Conservation (phyloP, 2,329 filamentous ascomycete species). For the Daldinia eschscholtzii region DNA sequence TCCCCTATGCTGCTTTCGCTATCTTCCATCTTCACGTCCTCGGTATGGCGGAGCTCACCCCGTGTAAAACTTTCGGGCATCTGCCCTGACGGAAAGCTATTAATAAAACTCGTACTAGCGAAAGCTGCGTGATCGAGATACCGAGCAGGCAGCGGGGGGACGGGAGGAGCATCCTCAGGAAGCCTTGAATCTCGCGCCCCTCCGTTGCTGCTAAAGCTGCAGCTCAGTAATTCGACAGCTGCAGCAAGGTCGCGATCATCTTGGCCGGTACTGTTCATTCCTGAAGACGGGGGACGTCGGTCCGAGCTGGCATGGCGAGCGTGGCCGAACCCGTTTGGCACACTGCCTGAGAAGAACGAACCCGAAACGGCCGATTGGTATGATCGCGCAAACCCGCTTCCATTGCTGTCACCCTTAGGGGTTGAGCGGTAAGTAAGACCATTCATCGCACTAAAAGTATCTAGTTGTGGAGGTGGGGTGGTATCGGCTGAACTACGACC, state of each 20-base stretch:
- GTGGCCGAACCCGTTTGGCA: slow-evolving; percentile 66
- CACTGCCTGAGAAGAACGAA: slow-evolving; percentile 65
- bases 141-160: slow-evolving; percentile 86
- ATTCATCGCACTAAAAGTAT: slow-evolving; percentile 69
- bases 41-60: slow-evolving; percentile 64
- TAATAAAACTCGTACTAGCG: slow-evolving; percentile 72
- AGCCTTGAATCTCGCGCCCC: slow-evolving; percentile 75
- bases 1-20: slow-evolving; percentile 72
- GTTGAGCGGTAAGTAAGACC: slow-evolving; percentile 61
- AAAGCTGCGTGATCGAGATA: slow-evolving; percentile 75
- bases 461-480: slow-evolving; percentile 85
- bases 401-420: slow-evolving; percentile 70
- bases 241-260: slow-evolving; percentile 91
- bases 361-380: slow-evolving; percentile 78
- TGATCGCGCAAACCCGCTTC: slow-evolving; percentile 76
- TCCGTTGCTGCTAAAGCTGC: slow-evolving; percentile 84
- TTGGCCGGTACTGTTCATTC: slow-evolving; percentile 78
- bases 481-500: slow-evolving; percentile 89
- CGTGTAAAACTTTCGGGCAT: slow-evolving; percentile 74
- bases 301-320: slow-evolving; percentile 82
- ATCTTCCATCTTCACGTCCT: slow-evolving; percentile 77
- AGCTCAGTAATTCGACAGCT: slow-evolving; percentile 89
- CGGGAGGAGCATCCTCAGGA: slow-evolving; percentile 82
- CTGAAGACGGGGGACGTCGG: slow-evolving; percentile 82
- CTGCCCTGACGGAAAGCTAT: slow-evolving; percentile 70